phyloP scores from a whole-genome alignment of 768 basidiomycete species.

The Tulasnella sp. region DNA sequence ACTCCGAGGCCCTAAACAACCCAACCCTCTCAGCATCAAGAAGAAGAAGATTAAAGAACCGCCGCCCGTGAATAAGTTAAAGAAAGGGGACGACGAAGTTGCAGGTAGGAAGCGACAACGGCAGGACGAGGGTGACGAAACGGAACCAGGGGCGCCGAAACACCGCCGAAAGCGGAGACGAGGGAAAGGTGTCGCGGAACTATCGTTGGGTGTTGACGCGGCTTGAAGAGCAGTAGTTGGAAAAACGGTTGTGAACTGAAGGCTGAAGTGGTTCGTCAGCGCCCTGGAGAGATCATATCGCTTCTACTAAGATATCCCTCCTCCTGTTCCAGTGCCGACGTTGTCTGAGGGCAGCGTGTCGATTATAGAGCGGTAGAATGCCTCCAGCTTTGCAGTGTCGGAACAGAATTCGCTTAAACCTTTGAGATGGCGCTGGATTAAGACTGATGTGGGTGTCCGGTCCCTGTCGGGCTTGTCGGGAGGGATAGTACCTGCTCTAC shows the following conservation, averaged over 20 bases:
- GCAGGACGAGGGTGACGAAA: neutral
- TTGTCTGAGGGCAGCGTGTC: slow-evolving; percentile 42
- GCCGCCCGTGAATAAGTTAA: neutral
- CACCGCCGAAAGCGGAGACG: slow-evolving; percentile 17
- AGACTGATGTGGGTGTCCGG: slow-evolving; percentile 43
- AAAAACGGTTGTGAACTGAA: neutral
- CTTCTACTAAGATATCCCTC: neutral
- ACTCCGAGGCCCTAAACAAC: slow-evolving; percentile 71
- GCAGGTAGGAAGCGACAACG: neutral
- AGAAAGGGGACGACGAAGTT: neutral
- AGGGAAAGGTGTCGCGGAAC: neutral
- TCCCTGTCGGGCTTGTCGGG: slow-evolving; percentile 49
- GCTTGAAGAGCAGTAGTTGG: neutral
- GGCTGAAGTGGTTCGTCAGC: neutral
- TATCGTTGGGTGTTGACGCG: neutral
- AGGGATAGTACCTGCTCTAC: slow-evolving; percentile 42
- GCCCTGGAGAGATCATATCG: neutral
- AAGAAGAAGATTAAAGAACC: slow-evolving; percentile 57
- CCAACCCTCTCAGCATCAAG: slow-evolving; percentile 90
- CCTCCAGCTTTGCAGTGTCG: slow-evolving; percentile 49
- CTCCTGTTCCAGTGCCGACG: neutral
- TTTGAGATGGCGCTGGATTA: slow-evolving; percentile 21
- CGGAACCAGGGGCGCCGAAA: slow-evolving; percentile 15
- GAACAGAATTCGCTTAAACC: slow-evolving; percentile 63
- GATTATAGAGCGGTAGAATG: slow-evolving; percentile 72